Evolutionary conservation across 1,284 basidiomycete genomes (phyloP), one percentile per base, ranked within the genome.

Genomic region (Veloboletus limbatus): DNA sequence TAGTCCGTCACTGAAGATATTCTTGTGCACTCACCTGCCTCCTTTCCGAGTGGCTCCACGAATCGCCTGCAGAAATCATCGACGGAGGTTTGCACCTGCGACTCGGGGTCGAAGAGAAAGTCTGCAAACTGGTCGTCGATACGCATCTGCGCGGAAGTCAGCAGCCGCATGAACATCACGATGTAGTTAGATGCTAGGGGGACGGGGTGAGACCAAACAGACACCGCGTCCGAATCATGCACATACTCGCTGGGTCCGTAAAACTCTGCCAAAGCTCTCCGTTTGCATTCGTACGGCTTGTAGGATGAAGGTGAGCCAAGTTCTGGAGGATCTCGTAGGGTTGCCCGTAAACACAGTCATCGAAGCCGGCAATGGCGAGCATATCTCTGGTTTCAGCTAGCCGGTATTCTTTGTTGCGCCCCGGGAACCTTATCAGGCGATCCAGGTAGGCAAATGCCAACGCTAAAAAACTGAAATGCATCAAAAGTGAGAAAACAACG

Each of bases 71-170:
- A 92, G 66, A 93, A 95, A 9, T 78, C 75, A 7, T 76, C 72
- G 6, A 82, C 70, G 66, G 74, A 43, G 4, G 30, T 42, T 40
- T 47, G 47, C 38, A 81, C 76, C 28, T 79, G 79, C 0, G 80
- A 78, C 32, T 87, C 81, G 0, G 86, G 87, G 49, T 91, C 79
- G 54, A 88, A 78, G 6, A 95, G 74, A 71, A 93, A 92, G 3
- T 78, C 78, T 10, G 75, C 73, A 62, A 93, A 44, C 34, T 62
- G 54, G n/a, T 14, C 38, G 10, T 81, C 79, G 1, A 78, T 9
- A 70, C 86, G 82, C 54, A 96, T 87, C 64, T 90, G 81, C 1
- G 91, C 85, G 0, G 89, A 88, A 47, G 92, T 88, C 17, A 92
- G 69, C 41, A 94, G 72, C 32, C 92, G 79, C 54, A 96, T 75